Evolutionary conservation across 495 filamentous ascomycete species (phyloP), one percentile per base, ranked within the genome.

Genomic region (Aspergillus avenaceus): DNA sequence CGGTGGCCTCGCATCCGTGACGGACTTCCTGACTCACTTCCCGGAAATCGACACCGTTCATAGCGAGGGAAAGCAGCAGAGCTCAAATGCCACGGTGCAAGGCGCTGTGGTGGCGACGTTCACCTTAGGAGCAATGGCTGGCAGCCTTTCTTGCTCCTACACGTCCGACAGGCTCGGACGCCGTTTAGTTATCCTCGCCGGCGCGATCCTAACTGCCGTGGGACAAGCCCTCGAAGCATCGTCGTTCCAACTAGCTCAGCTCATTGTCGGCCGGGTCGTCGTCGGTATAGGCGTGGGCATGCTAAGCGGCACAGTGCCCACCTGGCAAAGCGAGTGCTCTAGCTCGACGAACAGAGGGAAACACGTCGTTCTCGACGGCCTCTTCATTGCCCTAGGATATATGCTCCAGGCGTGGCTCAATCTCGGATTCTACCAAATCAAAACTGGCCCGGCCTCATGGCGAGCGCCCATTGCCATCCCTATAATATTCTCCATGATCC

Each of bases 201-300:
- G 77, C 8, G 75, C 74, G 0, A 60, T 67, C 0, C 70, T 84
- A 21, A 81, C 83, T 70, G 63, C 66, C 22, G 57, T 84, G 41
- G 83, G 80, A 5, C 75, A 77, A 5, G 67, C 82, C 23, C 68
- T 84, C 9, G 77, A 84, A 52, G 71, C 76, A 24, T 64, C 74
- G 8, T 63, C 81, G 3, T 83, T 69, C 53, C 64, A 64, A 24
- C 56, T 80, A 11, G 54, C 73, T 41, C 81, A 84, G 54, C 79
- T 86, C 64, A 75, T 86, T 43, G 68, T 83, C 23, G 83, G 79
- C 4, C 70, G 81, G 27, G 69, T 78, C 18, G 63, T 83, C 19
- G 47, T 62, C 3, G 74, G 74, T 16, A 31, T 69, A 11, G 76
- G 72, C 5, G 62, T 73, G 31, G 76, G 76, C 12, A 58, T 66